phyloP scores from a whole-genome alignment of 78 protist genomes.

The Dictyostelium intermedium region DNA sequence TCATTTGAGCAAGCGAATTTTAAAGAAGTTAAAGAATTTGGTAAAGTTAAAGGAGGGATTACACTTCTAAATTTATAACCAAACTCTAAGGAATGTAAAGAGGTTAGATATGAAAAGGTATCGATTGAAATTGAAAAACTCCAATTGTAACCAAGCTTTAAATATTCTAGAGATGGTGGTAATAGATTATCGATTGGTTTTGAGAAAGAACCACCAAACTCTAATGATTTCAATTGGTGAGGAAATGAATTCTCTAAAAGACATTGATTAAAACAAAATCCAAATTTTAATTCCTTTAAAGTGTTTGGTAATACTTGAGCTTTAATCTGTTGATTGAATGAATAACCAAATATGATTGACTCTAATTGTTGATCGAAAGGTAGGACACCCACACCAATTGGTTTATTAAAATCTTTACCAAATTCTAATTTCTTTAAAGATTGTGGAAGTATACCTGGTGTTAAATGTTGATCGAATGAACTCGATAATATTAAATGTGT shows the following conservation, averaged over 20 bases:
- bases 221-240: background rate
- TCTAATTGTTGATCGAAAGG: background rate
- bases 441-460: background rate
- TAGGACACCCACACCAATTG: background rate
- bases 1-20: background rate
- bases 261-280: background rate
- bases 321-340: background rate
- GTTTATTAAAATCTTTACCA: background rate
- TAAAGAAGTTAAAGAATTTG: background rate
- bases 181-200: background rate
- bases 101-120: background rate
- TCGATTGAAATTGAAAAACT: background rate
- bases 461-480: background rate
- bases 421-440: background rate
- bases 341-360: background rate
- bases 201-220: background rate
- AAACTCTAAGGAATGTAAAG: background rate
- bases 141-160: background rate
- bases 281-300: background rate
- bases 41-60: background rate
- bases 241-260: background rate
- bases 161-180: background rate
- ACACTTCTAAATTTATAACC: background rate
- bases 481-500: background rate
- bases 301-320: background rate